These are phyloP conservation scores for Aegilops bicornis DNA, from an alignment of 176 grass and related monocot species.

Conservation along the genomic window DNA sequence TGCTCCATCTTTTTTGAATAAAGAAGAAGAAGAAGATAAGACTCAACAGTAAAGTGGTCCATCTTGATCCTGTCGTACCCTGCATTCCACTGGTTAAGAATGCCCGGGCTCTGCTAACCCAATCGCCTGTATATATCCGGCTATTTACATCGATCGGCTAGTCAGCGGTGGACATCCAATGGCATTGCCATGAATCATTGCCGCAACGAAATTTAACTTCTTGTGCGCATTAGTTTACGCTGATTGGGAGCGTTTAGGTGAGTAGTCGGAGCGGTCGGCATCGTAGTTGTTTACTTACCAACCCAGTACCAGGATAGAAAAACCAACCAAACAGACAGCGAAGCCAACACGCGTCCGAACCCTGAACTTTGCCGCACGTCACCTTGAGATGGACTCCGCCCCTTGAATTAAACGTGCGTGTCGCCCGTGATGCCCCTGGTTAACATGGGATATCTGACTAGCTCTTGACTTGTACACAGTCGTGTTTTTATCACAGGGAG, in stretches of 20 bases:
- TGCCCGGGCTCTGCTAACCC: neutral
- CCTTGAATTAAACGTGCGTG: neutral
- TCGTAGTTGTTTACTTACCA: slow-evolving; percentile 33
- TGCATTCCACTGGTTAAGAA: neutral
- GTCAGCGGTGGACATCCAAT: neutral
- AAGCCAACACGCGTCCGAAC: slow-evolving; percentile 15
- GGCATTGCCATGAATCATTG: slow-evolving; percentile 1
- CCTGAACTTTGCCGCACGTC: neutral
- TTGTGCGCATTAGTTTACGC: neutral
- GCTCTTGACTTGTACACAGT: neutral
- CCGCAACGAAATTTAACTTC: neutral
- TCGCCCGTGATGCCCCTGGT: neutral
- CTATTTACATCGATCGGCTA: neutral
- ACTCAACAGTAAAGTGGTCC: neutral
- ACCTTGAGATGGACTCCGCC: neutral
- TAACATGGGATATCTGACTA: neutral
- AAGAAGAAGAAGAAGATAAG: neutral
- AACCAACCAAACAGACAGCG: slow-evolving; percentile 10
- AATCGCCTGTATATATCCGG: neutral
- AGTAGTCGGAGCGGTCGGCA: neutral
- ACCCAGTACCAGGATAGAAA: slow-evolving; percentile 31
- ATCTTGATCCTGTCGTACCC: neutral
- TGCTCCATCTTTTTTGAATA: neutral
- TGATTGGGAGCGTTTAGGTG: slow-evolving; percentile 28
- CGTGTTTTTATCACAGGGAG: too few relatives aligned